Evolutionary conservation across 495 filamentous ascomycete species (phyloP).

Genomic region (Lophium mytilinum): DNA sequence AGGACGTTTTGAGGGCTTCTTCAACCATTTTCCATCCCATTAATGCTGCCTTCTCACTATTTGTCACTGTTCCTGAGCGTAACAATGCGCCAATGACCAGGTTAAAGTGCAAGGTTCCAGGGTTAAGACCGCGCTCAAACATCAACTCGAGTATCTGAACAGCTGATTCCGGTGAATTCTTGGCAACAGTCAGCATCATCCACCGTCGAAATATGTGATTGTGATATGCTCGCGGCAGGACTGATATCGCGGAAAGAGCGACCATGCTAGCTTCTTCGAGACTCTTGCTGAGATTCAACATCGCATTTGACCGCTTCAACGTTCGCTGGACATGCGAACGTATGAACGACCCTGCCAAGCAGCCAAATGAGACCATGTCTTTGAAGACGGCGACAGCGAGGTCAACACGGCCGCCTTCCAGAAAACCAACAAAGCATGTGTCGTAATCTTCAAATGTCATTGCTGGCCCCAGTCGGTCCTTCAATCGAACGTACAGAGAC

Average conservation of each 20-base stretch:
- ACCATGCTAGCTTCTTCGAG: slow-evolving; percentile 13
- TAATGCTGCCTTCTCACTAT: slow-evolving; percentile 13
- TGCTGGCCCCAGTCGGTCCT: not conserved
- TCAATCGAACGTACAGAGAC: slow-evolving; percentile 7
- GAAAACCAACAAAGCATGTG: slow-evolving; percentile 12
- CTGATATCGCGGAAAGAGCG: slow-evolving; percentile 5
- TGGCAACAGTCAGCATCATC: slow-evolving; percentile 10
- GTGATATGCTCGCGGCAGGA: slow-evolving; percentile 11
- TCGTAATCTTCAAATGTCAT: slow-evolving; percentile 12
- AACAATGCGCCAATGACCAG: slow-evolving; percentile 14
- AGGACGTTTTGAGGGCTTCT: not conserved
- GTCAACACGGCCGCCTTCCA: slow-evolving; percentile 10
- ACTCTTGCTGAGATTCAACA: slow-evolving; percentile 15
- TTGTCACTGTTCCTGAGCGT: not conserved
- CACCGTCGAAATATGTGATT: slow-evolving; percentile 14
- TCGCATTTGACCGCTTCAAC: slow-evolving; percentile 6
- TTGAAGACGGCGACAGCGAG: slow-evolving; percentile 9
- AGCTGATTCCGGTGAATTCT: slow-evolving; percentile 6
- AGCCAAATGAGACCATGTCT: slow-evolving; percentile 12
- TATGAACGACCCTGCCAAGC: not conserved
- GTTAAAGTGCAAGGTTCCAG: slow-evolving; percentile 20
- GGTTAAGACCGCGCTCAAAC: slow-evolving; percentile 11
- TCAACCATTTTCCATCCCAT: slow-evolving; percentile 22
- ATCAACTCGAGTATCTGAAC: slow-evolving; percentile 21
- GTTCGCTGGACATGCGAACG: not conserved